phyloP scores from a whole-genome alignment of 352 stramenopile species.

The Phytophthora constricta region DNA sequence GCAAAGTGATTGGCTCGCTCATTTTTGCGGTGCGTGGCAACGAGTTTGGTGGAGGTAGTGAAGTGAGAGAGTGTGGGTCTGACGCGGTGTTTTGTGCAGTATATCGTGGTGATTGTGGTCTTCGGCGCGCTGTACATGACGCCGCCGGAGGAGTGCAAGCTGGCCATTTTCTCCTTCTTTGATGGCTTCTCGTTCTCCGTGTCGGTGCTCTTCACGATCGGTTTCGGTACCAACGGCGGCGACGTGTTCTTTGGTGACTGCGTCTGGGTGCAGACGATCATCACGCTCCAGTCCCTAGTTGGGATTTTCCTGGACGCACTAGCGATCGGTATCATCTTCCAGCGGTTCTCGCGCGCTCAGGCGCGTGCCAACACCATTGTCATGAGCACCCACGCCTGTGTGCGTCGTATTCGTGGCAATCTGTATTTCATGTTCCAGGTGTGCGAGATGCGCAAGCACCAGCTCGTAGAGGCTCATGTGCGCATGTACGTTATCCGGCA shows the following conservation, averaged over 20 bases:
- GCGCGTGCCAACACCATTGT: constrained; percentile 93
- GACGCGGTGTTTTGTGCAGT: constrained; percentile 55
- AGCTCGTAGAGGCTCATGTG: constrained; percentile 95
- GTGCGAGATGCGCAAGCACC: constrained; percentile 92
- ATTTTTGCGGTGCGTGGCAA: constrained; percentile 37
- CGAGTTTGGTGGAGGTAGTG: too few relatives aligned
- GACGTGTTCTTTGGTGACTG: constrained; percentile 93
- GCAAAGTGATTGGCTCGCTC: constrained; percentile 69
- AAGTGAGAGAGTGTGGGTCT: too few relatives aligned
- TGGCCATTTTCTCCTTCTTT: constrained; percentile 68
- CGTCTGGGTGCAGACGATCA: constrained; percentile 92
- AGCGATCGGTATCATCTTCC: constrained; percentile 95
- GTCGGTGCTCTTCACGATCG: constrained; percentile 82
- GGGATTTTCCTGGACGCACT: constrained; percentile 93
- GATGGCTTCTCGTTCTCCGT: constrained; percentile 87
- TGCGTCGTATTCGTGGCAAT: constrained; percentile 88
- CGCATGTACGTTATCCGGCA: constrained; percentile 94
- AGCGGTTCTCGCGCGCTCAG: constrained; percentile 92
- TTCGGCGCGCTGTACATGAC: constrained; percentile 84
- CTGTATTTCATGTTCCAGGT: constrained; percentile 95
- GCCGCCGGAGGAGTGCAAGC: constrained; percentile 68
- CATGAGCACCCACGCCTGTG: constrained; percentile 92
- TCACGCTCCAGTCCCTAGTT: constrained; percentile 91
- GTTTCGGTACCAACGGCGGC: constrained; percentile 78
- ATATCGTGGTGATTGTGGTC: constrained; percentile 65